Percentiles rank a stretch among this genome's conserved stretches.
Evolutionary conservation across 495 filamentous ascomycete genomes (phyloP).

Genomic region (Penicillium ochrochloron): DNA sequence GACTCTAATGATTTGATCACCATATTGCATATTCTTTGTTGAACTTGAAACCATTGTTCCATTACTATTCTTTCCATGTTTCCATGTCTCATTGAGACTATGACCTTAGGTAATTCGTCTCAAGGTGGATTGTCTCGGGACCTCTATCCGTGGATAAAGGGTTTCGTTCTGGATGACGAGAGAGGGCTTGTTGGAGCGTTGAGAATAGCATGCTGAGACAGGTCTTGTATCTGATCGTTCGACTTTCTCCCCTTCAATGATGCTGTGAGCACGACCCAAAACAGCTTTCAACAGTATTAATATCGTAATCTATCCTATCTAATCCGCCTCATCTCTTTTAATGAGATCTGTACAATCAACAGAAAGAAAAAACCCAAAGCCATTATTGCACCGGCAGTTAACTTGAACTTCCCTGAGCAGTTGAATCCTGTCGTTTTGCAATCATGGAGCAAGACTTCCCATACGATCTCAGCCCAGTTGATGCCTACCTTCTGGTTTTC

Average conservation of each 20-base stretch:
- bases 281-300: not conserved
- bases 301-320: not conserved
- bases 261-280: not conserved
- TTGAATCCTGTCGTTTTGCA: not conserved
- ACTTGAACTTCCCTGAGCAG: too few species aligned
- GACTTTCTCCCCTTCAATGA: not conserved
- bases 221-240: not conserved
- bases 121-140: not conserved
- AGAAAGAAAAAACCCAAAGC: too few species aligned
- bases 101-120: not conserved
- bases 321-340: too few species aligned
- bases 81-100: not conserved
- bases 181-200: not conserved
- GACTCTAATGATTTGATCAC: slow-evolving; percentile 16
- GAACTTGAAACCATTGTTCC: not conserved
- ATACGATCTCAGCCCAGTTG: not conserved
- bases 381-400: too few species aligned
- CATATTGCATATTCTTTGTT: not conserved
- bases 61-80: not conserved
- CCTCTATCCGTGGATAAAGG: not conserved
- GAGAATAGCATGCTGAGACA: not conserved
- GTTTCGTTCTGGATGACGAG: not conserved
- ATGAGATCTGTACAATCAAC: too few species aligned
- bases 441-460: not conserved
- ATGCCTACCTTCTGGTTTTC: not conserved